These are phyloP conservation scores for Brassica balearica DNA, from an alignment of 441 rosid species.

Conservation along the genomic window DNA sequence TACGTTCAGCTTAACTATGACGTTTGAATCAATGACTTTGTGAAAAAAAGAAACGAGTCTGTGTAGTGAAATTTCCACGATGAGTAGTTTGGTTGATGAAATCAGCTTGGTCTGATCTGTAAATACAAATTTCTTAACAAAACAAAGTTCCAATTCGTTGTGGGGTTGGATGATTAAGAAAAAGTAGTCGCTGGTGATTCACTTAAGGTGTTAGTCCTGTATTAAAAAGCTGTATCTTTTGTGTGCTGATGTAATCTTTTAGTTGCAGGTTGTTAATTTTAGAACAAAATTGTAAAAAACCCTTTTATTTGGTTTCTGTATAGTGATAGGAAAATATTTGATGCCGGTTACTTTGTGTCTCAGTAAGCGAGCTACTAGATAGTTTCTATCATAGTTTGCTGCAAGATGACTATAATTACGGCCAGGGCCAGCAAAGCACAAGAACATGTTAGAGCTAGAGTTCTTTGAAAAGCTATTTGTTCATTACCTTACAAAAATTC, in stretches of 20 bases:
- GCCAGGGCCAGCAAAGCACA: background rate
- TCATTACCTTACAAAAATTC: slow-evolving; percentile 23
- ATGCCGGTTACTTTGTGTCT: background rate
- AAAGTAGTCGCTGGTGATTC: background rate
- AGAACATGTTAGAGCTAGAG: background rate
- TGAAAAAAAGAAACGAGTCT: background rate
- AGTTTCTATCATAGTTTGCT: background rate
- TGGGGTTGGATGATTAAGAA: background rate
- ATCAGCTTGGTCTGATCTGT: background rate
- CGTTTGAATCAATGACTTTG: background rate
- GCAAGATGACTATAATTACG: background rate
- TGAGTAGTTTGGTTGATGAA: background rate
- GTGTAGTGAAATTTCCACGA: background rate
- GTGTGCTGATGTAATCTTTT: background rate
- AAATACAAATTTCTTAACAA: background rate
- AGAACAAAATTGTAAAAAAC: background rate
- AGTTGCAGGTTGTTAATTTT: background rate
- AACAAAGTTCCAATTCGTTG: background rate
- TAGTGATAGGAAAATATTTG: background rate
- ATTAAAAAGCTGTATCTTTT: background rate
- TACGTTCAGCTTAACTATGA: background rate
- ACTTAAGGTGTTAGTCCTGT: background rate
- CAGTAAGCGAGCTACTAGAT: background rate
- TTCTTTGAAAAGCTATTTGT: slow-evolving; percentile 29
- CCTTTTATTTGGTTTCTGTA: background rate